Base-by-base conservation (phyloP, 345 rosid genomes). In the Mallotus nudiflorus region DNA sequence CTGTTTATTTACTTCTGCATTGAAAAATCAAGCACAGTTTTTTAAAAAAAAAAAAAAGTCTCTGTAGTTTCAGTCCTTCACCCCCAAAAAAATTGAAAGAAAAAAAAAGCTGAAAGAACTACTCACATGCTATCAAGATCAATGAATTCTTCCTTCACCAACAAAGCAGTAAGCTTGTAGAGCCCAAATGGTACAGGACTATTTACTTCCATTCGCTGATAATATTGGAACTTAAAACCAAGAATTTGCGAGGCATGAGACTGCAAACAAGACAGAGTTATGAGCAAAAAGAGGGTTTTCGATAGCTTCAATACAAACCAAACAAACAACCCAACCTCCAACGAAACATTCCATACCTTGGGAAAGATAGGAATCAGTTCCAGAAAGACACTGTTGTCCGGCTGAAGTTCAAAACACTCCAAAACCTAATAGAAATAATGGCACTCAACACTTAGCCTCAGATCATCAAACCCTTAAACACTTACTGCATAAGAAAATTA, bases 231-330 rank as follows among this genome's bases (percentile, higher is more conserved):
- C 89, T 96, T 96, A 77, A 88, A 96, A 65, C 99, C 99, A 62
- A 96, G 96, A 80, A 96, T 91, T 77, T 96, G 98, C n/a, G 99
- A 91, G 57, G 98, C 99, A 78, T 89, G 99, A 65, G 97, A 96
- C 99, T 96, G 97, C 82, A 87, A 72, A 74, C 71, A 65, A 39
- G 67, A 80, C 45, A 68, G 59, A 15, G 54, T 22, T 24, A 49
- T 68, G 31, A 81, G 78, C 54, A 75, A 73, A 62, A 18, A 33
- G 29, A 69, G 27, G 18, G 13, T 42, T 62, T 33, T 4, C 24
- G 45, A 24, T 27, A 35, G 44, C 28, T 25, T 71, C 63, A 52
- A 18, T 44, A 69, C 15, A 74, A 54, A 45, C n/a, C 57, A 72
- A 59, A 62, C 57, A 33, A 11, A 48, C 18, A 22, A 53, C 19